phyloP scores from a whole-genome alignment of 768 basidiomycete genomes.

The Suillus paluster region DNA sequence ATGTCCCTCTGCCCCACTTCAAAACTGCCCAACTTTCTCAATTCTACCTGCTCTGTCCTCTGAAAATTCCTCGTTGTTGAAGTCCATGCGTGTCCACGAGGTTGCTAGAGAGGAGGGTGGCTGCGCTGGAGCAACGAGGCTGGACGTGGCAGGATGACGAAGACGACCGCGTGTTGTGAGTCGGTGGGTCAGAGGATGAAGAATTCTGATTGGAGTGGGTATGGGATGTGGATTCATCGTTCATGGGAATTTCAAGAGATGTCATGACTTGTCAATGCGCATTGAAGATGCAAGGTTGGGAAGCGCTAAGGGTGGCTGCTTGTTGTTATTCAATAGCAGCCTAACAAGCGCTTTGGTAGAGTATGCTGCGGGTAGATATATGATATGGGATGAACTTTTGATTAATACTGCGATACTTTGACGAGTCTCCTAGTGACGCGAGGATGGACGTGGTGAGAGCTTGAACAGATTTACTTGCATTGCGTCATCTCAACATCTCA shows the following conservation, averaged over 20 bases:
- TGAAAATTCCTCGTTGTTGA: background rate
- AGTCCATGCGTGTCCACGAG: constrained; percentile 31
- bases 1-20: background rate
- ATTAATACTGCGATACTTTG: background rate
- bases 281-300: constrained; percentile 16
- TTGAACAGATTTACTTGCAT: background rate
- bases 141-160: constrained; percentile 18
- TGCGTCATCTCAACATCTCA: background rate
- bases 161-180: constrained; percentile 5
- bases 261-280: constrained; percentile 29
- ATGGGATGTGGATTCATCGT: constrained; percentile 17
- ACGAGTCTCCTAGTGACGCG: background rate
- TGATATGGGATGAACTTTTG: background rate
- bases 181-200: constrained; percentile 6
- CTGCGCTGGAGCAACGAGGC: constrained; percentile 20
- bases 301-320: background rate
- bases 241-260: constrained; percentile 27
- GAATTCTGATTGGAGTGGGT: background rate
- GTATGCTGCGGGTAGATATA: background rate
- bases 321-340: background rate
- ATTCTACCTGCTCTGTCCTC: constrained; percentile 16
- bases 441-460: background rate
- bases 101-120: constrained; percentile 29
- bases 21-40: background rate
- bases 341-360: background rate